Conservation (phyloP, 352 stramenopile species). For the Globisporangium middletonii region DNA sequence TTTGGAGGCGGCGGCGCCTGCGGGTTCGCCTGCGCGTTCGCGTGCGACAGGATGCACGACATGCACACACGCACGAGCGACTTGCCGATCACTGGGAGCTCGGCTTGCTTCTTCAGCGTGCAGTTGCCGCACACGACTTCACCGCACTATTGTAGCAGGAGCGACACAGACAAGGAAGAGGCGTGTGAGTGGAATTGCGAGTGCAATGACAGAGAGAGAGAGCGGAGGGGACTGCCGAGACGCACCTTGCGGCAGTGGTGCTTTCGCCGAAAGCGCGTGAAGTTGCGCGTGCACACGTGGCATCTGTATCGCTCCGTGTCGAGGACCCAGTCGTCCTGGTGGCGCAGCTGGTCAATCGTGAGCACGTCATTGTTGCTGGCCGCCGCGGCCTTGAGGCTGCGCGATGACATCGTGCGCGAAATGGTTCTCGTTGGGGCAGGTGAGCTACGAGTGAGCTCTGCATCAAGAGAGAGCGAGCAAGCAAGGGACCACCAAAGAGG, state of each 20-base stretch:
- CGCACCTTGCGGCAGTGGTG: slow-evolving; percentile 84
- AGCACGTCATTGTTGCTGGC: slow-evolving; percentile 84
- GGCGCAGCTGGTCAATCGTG: slow-evolving; percentile 82
- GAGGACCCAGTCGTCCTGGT: slow-evolving; percentile 87
- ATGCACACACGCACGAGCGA: slow-evolving; percentile 85
- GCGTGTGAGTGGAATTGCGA: background rate
- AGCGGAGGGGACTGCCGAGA: background rate
- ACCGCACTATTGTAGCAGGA: slow-evolving; percentile 43
- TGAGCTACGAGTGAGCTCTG: background rate
- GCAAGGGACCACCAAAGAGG: background rate
- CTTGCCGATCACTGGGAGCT: slow-evolving; percentile 79
- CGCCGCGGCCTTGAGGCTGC: slow-evolving; percentile 58
- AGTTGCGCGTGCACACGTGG: slow-evolving; percentile 87
- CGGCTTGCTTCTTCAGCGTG: slow-evolving; percentile 81
- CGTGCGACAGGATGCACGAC: slow-evolving; percentile 86
- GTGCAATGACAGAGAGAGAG: background rate
- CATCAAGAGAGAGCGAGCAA: slow-evolving; percentile 1
- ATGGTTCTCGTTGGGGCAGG: background rate
- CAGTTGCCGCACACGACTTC: slow-evolving; percentile 87
- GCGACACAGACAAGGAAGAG: background rate
- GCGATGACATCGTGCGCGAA: slow-evolving; percentile 49
- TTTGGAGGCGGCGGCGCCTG: slow-evolving; percentile 42
- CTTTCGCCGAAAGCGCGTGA: slow-evolving; percentile 85
- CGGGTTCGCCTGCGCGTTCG: slow-evolving; percentile 70
- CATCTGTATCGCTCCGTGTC: slow-evolving; percentile 85